Evolutionary conservation across 441 rosid genomes (phyloP), one percentile per base, ranked within the genome.

Genomic region (Rhodomyrtus psidioides): DNA sequence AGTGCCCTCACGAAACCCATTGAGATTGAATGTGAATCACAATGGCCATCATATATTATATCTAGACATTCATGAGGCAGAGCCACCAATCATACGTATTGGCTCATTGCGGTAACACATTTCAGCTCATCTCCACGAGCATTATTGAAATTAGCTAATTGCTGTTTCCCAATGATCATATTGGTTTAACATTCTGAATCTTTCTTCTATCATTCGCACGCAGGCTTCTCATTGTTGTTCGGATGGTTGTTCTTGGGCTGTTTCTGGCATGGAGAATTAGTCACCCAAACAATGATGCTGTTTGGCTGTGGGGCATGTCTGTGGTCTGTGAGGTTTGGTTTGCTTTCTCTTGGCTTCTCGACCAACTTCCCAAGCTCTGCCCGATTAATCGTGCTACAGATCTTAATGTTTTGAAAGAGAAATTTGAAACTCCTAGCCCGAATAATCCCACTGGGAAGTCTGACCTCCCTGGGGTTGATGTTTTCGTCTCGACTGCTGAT

Each of bases 281-380:
- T 12, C 83, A 96, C 90, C 91, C 86, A 53, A 96, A 96, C 85
- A 85, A 57, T 1, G 96, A 96, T 81, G 99, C 99, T 26, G 55
- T 95, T 82, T 96, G 99, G 98, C 90, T 96, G 28, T 96, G 99
- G 99, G 98, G 97, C 75, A 96, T 96, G 99, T 96, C 98, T 65
- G 96, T 96, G 70, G 98, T 96, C 75, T 96, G 99, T 86, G 99
- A 96, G 89, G 85, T 96, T 53, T 96, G 99, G 99, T 96, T 96
- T 83, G 98, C 99, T 81, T 93, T 96, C 85, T 95, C 99, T 27
- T 96, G 99, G 99, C 96, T 96, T 86, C 99, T 96, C 82, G 99
- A 96, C 88, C 99, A 96, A 88, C 97, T 96, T 21, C 99, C 99
- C 30, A 96, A 96, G 94, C 95, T 96, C 54, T 93, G 95, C 75